These are phyloP conservation scores for Dryas integrifolia DNA, from an alignment of 331 rosid genomes.

Conservation along the genomic window DNA sequence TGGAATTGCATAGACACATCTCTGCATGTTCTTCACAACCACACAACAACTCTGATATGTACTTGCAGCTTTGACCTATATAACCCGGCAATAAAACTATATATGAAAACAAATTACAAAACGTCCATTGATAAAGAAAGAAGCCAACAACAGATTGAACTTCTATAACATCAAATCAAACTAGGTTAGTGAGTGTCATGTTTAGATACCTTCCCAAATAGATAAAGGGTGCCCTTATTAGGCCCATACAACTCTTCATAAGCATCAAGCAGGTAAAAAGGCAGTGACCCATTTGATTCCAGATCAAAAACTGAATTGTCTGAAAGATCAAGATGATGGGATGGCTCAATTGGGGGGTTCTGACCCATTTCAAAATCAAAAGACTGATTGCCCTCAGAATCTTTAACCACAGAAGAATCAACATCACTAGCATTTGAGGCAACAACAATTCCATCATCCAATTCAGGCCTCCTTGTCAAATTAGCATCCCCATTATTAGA, in stretches of 20 bases:
- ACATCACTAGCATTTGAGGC: slow-evolving; percentile 14
- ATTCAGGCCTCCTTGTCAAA: slow-evolving; percentile 13
- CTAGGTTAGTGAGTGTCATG: too few relatives aligned
- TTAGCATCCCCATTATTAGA: slow-evolving; percentile 11
- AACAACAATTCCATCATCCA: slow-evolving; percentile 5
- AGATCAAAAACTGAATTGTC: slow-evolving; percentile 44
- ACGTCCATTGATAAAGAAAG: background rate
- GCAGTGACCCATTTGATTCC: slow-evolving; percentile 64
- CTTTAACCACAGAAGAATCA: slow-evolving; percentile 15
- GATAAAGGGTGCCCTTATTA: slow-evolving; percentile 69
- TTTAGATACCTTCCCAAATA: slow-evolving; percentile 81
- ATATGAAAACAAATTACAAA: background rate
- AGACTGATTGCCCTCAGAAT: slow-evolving; percentile 19
- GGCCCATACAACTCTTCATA: slow-evolving; percentile 78
- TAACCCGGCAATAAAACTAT: slow-evolving; percentile 28
- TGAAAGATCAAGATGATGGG: slow-evolving; percentile 1
- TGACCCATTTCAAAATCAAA: slow-evolving; percentile 23
- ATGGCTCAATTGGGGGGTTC: slow-evolving; percentile 14
- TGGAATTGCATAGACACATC: slow-evolving; percentile 87
- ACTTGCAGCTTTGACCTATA: slow-evolving; percentile 70
- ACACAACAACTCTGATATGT: slow-evolving; percentile 82
- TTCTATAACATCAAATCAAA: background rate
- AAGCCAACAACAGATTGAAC: background rate
- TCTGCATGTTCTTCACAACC: slow-evolving; percentile 80
- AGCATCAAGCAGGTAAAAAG: slow-evolving; percentile 78